phyloP scores from a whole-genome alignment of 1,139 yeast species.

The Trichomonascaceae sp. region DNA sequence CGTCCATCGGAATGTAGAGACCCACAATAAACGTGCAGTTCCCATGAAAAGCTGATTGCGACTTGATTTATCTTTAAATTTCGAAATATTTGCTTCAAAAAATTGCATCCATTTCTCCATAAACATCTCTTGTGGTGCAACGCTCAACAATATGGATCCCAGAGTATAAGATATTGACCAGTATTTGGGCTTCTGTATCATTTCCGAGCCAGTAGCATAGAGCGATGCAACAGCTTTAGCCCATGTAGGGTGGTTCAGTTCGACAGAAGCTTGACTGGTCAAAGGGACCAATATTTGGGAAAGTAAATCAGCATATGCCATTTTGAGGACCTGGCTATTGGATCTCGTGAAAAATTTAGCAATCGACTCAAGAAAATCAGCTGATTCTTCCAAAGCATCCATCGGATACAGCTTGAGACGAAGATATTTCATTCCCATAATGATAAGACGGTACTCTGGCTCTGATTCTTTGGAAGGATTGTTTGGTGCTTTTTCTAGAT shows the following conservation, averaged over 20 bases:
- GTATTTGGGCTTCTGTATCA: slow-evolving; percentile 43
- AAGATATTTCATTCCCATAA: slow-evolving; percentile 87
- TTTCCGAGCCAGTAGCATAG: slow-evolving; percentile 45
- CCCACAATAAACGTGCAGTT: slow-evolving; percentile 77
- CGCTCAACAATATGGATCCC: slow-evolving; percentile 69
- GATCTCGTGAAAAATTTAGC: slow-evolving; percentile 74
- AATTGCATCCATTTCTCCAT: slow-evolving; percentile 66
- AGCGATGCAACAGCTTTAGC: slow-evolving; percentile 66
- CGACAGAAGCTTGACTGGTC: slow-evolving; percentile 85
- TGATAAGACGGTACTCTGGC: slow-evolving; percentile 59
- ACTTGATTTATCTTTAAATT: slow-evolving; percentile 42
- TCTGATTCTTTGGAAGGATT: slow-evolving; percentile 55
- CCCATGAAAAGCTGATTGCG: slow-evolving; percentile 55
- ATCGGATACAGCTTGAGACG: slow-evolving; percentile 73
- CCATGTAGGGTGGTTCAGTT: slow-evolving; percentile 95
- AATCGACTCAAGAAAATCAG: slow-evolving; percentile 77
- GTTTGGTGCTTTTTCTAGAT: slow-evolving; percentile 71
- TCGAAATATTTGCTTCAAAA: slow-evolving; percentile 43
- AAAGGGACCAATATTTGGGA: slow-evolving; percentile 69
- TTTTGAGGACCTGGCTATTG: slow-evolving; percentile 47
- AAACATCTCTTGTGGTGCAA: slow-evolving; percentile 74
- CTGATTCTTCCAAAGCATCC: slow-evolving; percentile 87
- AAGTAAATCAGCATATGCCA: slow-evolving; percentile 82
- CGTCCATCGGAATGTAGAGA: slow-evolving; percentile 74
- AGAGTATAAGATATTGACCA: slow-evolving; percentile 73